Conservation (phyloP, 306 rosid species). For the Trifolium fragiferum region DNA sequence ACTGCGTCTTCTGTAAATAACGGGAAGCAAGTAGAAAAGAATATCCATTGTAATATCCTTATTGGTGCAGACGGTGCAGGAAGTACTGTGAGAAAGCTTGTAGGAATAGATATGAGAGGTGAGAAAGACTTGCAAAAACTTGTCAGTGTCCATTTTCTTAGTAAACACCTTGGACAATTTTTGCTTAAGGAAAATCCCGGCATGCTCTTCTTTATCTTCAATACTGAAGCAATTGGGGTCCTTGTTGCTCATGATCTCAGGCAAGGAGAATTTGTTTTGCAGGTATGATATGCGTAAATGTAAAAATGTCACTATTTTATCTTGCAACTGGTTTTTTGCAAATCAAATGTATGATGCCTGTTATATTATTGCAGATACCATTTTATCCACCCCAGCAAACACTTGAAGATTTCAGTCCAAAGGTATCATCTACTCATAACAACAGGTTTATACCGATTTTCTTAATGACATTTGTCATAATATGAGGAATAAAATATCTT, state of each 20-base stretch:
- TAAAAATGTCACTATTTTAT: conserved; percentile 11
- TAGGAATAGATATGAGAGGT: conserved; percentile 84
- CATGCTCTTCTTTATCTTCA: conserved; percentile 92
- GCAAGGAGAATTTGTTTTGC: conserved; percentile 93
- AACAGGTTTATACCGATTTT: conserved; percentile 11
- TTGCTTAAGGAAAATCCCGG: conserved; percentile 89
- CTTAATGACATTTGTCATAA: conserved; percentile 27
- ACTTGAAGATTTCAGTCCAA: conserved; percentile 67
- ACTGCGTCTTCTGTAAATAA: conserved; percentile 61
- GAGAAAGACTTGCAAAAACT: conserved; percentile 88
- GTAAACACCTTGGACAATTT: conserved; percentile 84
- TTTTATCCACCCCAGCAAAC: conserved; percentile 96
- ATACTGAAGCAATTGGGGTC: conserved; percentile 90
- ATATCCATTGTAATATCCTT: conserved; percentile 65
- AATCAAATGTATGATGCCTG: conserved; percentile 35
- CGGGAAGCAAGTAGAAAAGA: conserved; percentile 60
- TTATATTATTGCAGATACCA: conserved; percentile 70
- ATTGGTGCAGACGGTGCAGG: conserved; percentile 90
- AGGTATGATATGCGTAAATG: conserved; percentile 60
- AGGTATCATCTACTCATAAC: conserved; percentile 60
- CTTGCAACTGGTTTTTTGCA: conserved; percentile 37
- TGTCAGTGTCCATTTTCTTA: conserved; percentile 86
- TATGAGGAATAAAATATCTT: conserved; percentile 32
- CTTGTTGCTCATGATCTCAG: conserved; percentile 95
- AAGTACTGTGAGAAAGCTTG: conserved; percentile 83